phyloP scores from a whole-genome alignment of 768 basidiomycete species.

The Trichaptum fuscoviolaceum region DNA sequence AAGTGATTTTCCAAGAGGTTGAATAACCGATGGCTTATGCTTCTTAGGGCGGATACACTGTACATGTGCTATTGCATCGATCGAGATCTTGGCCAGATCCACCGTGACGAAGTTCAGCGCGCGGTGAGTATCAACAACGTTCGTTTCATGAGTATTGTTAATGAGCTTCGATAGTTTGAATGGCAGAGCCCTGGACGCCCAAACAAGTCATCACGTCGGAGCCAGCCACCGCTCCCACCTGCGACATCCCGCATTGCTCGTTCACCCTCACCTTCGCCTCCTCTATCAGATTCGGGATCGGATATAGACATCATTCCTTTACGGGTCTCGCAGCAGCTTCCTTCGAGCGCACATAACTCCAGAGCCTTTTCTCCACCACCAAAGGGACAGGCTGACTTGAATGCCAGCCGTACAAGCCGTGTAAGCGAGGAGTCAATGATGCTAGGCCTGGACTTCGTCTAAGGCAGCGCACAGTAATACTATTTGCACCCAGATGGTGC shows the following conservation, averaged over 20 bases:
- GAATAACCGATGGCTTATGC: neutral
- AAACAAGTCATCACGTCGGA: neutral
- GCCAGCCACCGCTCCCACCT: neutral
- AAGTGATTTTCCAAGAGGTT: conserved; percentile 20
- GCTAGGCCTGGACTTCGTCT: neutral
- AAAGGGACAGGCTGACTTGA: neutral
- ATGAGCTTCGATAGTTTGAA: neutral
- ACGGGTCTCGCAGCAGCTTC: neutral
- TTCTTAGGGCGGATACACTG: conserved; percentile 50
- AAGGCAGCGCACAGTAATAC: neutral
- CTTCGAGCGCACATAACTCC: neutral
- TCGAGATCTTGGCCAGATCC: conserved; percentile 45
- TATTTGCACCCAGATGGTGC: neutral
- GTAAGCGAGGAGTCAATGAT: neutral
- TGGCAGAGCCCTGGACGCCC: neutral
- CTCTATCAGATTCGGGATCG: neutral
- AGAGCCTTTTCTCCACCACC: neutral
- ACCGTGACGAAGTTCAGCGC: conserved; percentile 47
- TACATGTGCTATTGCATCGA: conserved; percentile 69
- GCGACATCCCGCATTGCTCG: neutral
- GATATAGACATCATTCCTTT: neutral
- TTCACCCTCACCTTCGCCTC: neutral
- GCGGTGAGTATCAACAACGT: conserved; percentile 36
- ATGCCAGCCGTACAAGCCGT: neutral
- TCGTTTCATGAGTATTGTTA: neutral